Evolutionary conservation across 2,329 filamentous ascomycete species (phyloP).

Genomic region (Cyclaneusma minus): DNA sequence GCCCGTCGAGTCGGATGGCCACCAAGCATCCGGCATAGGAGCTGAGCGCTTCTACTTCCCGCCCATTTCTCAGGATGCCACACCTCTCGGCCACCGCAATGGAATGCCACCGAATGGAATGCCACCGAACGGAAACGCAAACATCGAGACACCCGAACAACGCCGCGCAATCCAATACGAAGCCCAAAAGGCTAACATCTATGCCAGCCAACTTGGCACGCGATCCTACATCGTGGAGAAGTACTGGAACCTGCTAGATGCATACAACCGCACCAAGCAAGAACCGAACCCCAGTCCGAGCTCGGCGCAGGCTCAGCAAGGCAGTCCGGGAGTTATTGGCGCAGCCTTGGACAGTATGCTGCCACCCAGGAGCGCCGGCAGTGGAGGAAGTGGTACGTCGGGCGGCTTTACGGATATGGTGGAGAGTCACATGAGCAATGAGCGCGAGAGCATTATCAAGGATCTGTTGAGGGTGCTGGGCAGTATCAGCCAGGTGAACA

Average conservation of each 20-base stretch:
- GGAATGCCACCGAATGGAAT: conserved; percentile 18
- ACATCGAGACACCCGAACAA: not conserved
- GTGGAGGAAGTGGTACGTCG: conserved; percentile 22
- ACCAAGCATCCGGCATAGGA: conserved; percentile 17
- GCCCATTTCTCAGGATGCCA: conserved; percentile 27
- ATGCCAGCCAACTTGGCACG: conserved; percentile 65
- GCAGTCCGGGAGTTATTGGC: conserved; percentile 13
- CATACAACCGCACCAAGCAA: conserved; percentile 34
- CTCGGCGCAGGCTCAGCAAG: conserved; percentile 3
- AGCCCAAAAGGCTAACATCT: conserved; percentile 86
- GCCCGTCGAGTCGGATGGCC: conserved; percentile 22
- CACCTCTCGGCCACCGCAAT: conserved; percentile 16
- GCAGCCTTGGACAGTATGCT: conserved; percentile 13
- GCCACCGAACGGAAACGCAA: conserved; percentile 11
- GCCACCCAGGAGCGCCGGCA: conserved; percentile 9
- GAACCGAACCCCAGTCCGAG: conserved; percentile 3
- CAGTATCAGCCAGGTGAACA: conserved; percentile 69
- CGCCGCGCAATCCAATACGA: conserved; percentile 45
- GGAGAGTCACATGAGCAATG: conserved; percentile 43
- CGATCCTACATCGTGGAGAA: conserved; percentile 76
- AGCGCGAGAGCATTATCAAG: conserved; percentile 69
- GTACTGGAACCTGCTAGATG: conserved; percentile 64
- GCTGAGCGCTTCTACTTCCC: conserved; percentile 33
- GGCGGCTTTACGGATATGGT: conserved; percentile 27
- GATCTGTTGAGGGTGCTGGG: conserved; percentile 61